phyloP scores from a whole-genome alignment of 2,329 filamentous ascomycete species.

The Mollisiaceae sp. region DNA sequence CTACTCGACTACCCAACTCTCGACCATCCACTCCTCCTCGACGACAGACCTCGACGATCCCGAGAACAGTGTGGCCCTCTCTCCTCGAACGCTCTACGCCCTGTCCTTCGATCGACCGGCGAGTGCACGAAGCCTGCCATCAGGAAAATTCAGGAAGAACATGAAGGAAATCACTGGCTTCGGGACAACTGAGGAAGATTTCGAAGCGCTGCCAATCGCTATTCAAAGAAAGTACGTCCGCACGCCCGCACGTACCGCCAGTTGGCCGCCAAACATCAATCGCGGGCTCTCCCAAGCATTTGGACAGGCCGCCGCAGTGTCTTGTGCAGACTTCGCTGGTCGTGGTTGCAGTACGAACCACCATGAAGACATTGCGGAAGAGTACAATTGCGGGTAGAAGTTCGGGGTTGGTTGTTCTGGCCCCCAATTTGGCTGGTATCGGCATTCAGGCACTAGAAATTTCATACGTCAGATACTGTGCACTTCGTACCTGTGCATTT shows the following conservation, averaged over 20 bases:
- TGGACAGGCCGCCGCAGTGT: slow-evolving; percentile 3
- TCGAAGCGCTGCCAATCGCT: slow-evolving; percentile 55
- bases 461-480: neutral
- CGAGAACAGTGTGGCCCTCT: slow-evolving; percentile 20
- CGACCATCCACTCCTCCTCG: slow-evolving; percentile 3
- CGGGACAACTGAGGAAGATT: slow-evolving; percentile 50
- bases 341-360: neutral
- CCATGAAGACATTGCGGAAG: slow-evolving; percentile 2
- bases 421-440: neutral
- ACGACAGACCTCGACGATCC: slow-evolving; percentile 17
- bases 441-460: neutral
- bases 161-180: slow-evolving; percentile 42
- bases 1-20: slow-evolving; percentile 29
- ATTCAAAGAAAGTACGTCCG: slow-evolving; percentile 55
- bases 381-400: neutral
- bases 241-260: slow-evolving; percentile 8
- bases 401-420: neutral
- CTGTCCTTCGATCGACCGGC: slow-evolving; percentile 38
- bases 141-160: slow-evolving; percentile 37
- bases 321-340: neutral
- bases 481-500: too few species aligned
- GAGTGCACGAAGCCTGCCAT: slow-evolving; percentile 34
- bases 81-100: slow-evolving; percentile 36
- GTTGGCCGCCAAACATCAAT: slow-evolving; percentile 1
- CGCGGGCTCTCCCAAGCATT: neutral